Base-by-base conservation (phyloP, 1,284 basidiomycete genomes). In the Irpex sp. region DNA sequence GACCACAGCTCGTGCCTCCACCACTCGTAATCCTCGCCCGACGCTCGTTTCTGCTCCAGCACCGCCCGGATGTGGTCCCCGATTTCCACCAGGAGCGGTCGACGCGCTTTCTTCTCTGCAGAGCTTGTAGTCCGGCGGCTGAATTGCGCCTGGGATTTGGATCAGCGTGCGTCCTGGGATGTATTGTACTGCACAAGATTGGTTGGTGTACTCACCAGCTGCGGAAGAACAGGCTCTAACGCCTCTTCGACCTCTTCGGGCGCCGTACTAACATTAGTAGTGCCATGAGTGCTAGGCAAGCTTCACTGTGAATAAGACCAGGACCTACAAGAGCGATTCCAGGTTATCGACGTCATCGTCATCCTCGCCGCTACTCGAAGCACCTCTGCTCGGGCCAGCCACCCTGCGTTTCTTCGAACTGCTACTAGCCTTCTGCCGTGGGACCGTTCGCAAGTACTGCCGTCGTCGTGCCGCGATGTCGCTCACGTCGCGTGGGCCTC, bases 1-100 rank as follows among this genome's bases (percentile, higher is more conserved):
- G 13, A 13, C 58, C 58, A 59, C 9, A 59, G 58, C 58, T 40
- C 44, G 15, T 48, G 2, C 44, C 47, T 19, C 58, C 58, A 59
- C 58, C 58, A 59, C 9, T 17, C 58, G 13, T 19, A n/a, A 38
- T 59, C 58, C 8, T 59, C 44, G n/a, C 40, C 57, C 17, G 11
- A 7, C 37, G 31, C 40, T 13, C 11, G 8, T 44, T 59, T 59
- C 26, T 51, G n/a, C 13, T 48, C 11, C 17, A 59, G 6, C 8
- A 59, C 47, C 1, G 9, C 31, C 13, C 26, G 26, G 26, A 59
- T 51, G 19, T 51, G 40, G 3, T 44, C 8, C 9, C 58, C 58
- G 26, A 59, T 51, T 17, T 21, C 47, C 2, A 59, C 6, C 17
- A 59, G 40, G 2, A 47, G 38, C 5, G n/a, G 8, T 51, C 44